Base-by-base conservation (phyloP, 2,329 filamentous ascomycete species). In the Trematosphaeria pertusa region DNA sequence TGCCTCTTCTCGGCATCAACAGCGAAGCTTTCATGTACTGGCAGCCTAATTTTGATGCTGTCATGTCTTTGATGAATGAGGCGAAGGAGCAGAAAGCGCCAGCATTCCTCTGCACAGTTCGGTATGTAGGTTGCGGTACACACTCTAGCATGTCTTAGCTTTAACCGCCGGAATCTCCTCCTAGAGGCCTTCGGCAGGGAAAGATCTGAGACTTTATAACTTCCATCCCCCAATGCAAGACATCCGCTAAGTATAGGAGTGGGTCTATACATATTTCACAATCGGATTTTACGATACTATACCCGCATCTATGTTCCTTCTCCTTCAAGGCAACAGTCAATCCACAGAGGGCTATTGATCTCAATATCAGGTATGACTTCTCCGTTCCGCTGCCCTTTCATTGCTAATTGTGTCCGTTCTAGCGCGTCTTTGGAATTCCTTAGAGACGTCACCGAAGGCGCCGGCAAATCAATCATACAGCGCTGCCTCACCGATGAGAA, bases 11-110 rank as follows among this genome's bases (percentile, higher is more conserved):
- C 5, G 81, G 81, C 3, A 83, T 88, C 61, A 86, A 86, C 37
- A 83, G 79, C 5, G 86, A 88, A 65, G 85, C 84, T 0, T 88
- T 88, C 70, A 87, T 87, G 76, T 85, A 87, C 68, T 88, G 85
- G 85, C 77, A 81, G 17, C 74, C 78, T 2, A 88, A 87, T 50
- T 86, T 86, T 59, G 71, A 82, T 31, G 76, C 80, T 26, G 76
- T 87, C 8, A 75, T 80, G 51, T 72, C 75, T 0, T 72, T 88
- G 12, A 81, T 83, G 62, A 70, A 78, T 18, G 84, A 88, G 67
- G 80, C 76, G 1, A 75, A 73, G 30, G 73, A 75, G 8, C 73
- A 76, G 7, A 75, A 75, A 9, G 70, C 68, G 5, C 77, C 76
- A 8, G 67, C 75, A 5, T 79, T 75, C 62, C 65, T 78, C 0